phyloP scores from a whole-genome alignment of 352 stramenopile genomes.

The Globisporangium irregulare region DNA sequence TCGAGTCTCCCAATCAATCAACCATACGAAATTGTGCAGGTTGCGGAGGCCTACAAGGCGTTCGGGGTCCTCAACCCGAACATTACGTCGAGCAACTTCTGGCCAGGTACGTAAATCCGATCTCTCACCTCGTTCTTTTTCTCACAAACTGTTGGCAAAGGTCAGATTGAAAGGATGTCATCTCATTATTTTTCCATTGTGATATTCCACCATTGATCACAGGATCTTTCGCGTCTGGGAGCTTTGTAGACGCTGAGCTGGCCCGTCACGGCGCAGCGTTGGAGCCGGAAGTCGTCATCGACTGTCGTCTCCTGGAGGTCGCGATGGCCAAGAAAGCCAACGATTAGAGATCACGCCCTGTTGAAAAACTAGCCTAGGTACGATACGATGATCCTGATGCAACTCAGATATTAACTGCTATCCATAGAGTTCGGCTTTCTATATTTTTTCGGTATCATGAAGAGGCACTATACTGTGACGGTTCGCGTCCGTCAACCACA shows the following conservation, averaged over 20 bases:
- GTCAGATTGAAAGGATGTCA: background rate
- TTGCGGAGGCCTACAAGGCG: slow-evolving; percentile 51
- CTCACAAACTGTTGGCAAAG: background rate
- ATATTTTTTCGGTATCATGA: slow-evolving; percentile 1
- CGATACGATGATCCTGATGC: background rate
- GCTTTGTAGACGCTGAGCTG: slow-evolving; percentile 48
- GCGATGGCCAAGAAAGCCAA: slow-evolving; percentile 28
- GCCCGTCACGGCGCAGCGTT: slow-evolving; percentile 45
- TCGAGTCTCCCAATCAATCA: background rate
- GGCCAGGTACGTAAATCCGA: slow-evolving; percentile 29
- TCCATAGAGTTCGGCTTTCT: background rate
- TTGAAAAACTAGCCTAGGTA: background rate
- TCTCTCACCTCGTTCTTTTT: background rate
- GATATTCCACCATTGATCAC: no score
- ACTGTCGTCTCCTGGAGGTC: slow-evolving; percentile 62
- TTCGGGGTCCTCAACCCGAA: slow-evolving; percentile 41
- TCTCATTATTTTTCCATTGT: no score
- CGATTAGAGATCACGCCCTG: background rate
- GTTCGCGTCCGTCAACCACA: slow-evolving; percentile 4
- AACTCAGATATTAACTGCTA: background rate
- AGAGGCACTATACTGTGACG: slow-evolving; percentile 4
- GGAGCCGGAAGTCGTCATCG: slow-evolving; percentile 39
- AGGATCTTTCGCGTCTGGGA: slow-evolving; percentile 53
- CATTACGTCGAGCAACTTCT: slow-evolving; percentile 48
- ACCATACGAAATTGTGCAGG: slow-evolving; percentile 18